A percentile compares a stretch with the other conserved stretches of the same genome.
These are phyloP conservation scores for Balamuthia mandrillaris DNA, from an alignment of 208 protist species.

Conservation along the genomic window DNA sequence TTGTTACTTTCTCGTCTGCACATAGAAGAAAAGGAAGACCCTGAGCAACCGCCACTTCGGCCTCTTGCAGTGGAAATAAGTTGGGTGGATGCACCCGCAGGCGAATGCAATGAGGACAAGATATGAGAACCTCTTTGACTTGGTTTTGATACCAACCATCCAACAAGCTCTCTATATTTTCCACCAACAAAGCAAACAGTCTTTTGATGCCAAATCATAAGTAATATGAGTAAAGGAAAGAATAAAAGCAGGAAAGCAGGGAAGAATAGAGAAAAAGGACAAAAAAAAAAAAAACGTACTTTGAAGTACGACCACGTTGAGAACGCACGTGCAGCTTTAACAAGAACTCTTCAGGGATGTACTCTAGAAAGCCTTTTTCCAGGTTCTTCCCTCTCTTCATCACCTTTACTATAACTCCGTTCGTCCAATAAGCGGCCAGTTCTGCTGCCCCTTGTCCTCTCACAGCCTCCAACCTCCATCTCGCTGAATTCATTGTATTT, in stretches of 20 bases:
- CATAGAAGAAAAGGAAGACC: background rate
- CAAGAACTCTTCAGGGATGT: conserved; percentile 40
- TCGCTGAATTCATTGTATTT: too few relatives aligned
- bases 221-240: too few relatives aligned
- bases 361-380: conserved; percentile 33
- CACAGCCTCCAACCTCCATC: too few relatives aligned
- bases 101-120: conserved; percentile 34
- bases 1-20: background rate
- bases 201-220: too few relatives aligned
- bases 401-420: conserved; percentile 10
- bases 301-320: background rate
- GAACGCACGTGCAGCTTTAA: conserved; percentile 37
- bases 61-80: background rate
- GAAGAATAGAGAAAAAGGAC: background rate
- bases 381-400: background rate
- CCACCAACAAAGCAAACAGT: conserved; percentile 21
- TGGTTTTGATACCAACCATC: conserved; percentile 41
- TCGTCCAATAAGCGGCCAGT: conserved; percentile 32
- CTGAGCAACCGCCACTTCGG: conserved; percentile 24
- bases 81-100: conserved; percentile 2
- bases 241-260: background rate
- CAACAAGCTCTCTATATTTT: conserved; percentile 39
- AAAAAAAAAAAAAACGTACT: background rate
- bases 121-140: conserved; percentile 11
- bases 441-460: background rate